Evolutionary conservation across 1,139 yeast genomes (phyloP).

Genomic region (Lodderomyces theae): DNA sequence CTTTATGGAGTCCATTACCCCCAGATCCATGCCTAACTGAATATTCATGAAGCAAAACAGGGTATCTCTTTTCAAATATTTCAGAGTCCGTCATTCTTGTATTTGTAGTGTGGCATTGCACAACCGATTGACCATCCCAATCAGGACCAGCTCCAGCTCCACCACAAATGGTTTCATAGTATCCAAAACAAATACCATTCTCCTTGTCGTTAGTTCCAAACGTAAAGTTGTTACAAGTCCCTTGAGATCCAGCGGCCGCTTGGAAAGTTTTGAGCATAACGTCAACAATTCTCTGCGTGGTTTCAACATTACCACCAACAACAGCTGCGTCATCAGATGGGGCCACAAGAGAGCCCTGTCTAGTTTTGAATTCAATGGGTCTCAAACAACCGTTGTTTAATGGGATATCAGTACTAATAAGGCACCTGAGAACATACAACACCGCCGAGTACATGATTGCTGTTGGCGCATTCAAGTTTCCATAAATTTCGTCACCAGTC

Average conservation of each 20-base stretch:
- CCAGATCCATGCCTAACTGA: conserved; percentile 41
- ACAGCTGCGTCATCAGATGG: conserved; percentile 81
- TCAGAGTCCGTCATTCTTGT: conserved; percentile 50
- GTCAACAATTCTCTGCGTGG: conserved; percentile 81
- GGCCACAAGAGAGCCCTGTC: conserved; percentile 65
- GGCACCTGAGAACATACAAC: conserved; percentile 69
- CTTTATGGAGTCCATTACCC: conserved; percentile 39
- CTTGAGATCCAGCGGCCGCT: conserved; percentile 62
- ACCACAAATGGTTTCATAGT: conserved; percentile 50
- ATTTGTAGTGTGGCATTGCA: conserved; percentile 49
- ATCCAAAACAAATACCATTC: conserved; percentile 40
- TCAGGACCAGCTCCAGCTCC: conserved; percentile 52
- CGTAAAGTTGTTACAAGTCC: conserved; percentile 49
- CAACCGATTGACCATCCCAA: conserved; percentile 48
- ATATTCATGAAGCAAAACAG: conserved; percentile 43
- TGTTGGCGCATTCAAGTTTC: conserved; percentile 46
- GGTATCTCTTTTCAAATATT: conserved; percentile 46
- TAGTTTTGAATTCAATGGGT: conserved; percentile 65
- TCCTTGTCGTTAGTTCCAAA: conserved; percentile 44
- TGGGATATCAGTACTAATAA: conserved; percentile 77
- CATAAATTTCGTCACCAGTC: conserved; percentile 44
- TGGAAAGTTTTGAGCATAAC: conserved; percentile 72
- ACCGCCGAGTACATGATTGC: conserved; percentile 84
- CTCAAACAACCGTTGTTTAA: conserved; percentile 79
- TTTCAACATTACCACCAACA: conserved; percentile 87